These are phyloP conservation scores for Tetraselmis striata DNA, from an alignment of 139 green algal genomes.

Conservation along the genomic window DNA sequence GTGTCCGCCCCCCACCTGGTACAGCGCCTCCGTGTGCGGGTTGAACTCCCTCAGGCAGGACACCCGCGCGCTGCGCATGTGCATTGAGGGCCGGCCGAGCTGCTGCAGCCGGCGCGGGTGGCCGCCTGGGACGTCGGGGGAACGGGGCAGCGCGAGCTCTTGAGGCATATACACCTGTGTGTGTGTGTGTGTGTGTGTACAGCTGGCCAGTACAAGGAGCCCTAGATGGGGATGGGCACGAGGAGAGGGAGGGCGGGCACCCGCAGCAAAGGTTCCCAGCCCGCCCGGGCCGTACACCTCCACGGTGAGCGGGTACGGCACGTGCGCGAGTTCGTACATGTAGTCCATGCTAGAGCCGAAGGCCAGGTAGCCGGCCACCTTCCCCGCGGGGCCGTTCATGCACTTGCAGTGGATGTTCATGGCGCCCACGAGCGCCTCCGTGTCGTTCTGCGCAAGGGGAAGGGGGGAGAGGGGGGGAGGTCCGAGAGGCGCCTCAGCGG, in stretches of 20 bases:
- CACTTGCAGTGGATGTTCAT: conserved; percentile 18
- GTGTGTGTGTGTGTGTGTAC: no score
- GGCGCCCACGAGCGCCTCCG: background rate
- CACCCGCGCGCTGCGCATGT: background rate
- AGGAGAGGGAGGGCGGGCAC: conserved; percentile 6
- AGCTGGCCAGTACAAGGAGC: no score
- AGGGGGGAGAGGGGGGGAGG: background rate
- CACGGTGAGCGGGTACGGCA: conserved; percentile 48
- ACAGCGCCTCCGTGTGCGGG: background rate
- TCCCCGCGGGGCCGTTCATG: conserved; percentile 24
- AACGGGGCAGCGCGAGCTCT: no score
- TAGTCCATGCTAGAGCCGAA: conserved; percentile 60
- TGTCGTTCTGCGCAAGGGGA: background rate
- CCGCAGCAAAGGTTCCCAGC: conserved; percentile 18
- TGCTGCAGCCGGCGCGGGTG: background rate
- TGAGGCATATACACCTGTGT: no score
- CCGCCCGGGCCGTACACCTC: conserved; percentile 36
- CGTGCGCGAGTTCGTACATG: conserved; percentile 32
- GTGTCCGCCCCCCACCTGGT: no score
- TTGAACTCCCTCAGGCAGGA: background rate
- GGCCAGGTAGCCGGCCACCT: conserved; percentile 45
- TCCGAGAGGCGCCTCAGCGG: background rate
- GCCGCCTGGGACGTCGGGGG: background rate
- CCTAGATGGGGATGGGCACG: background rate
- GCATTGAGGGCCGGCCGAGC: no score